Base-by-base conservation (phyloP, 2,329 filamentous ascomycete genomes). In the Neopestalotiopsis rosae region DNA sequence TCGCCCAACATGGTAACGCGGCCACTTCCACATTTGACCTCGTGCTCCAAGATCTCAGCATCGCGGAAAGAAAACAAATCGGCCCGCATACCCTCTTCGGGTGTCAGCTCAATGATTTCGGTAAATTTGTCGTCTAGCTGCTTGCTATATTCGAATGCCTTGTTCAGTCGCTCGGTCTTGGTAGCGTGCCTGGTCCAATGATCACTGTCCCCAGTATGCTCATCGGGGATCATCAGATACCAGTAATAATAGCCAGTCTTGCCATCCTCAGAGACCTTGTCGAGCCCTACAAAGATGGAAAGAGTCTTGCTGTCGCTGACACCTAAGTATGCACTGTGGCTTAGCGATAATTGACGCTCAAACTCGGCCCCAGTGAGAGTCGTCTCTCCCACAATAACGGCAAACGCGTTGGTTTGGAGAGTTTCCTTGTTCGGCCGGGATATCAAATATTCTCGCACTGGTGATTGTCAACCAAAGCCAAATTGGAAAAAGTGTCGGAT, bases 1-100 rank as follows among this genome's bases (percentile, higher is more conserved):
- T 86, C 84, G 0, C 84, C 84, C 14, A 85, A 75, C 2, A 86
- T 65, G 1, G 81, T 75, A 2, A 81, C 79, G 59, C 79, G 77
- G 4, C 80, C 76, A 38, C 76, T 74, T 0, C 77, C 76, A 38
- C 76, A 74, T 0, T 77, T 75, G 9, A 81, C n/a, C 42, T 65
- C 62, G 24, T 52, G 38, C 34, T 45, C 40, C n/a, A 5, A 6
- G 24, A 65, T 65, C 38, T 52, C 62, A 40, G 62, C 62, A 40
- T 65, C 62, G n/a, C 62, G 62, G 62, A 65, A 65, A 12, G 62
- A 65, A 32, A 65, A 65, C n/a, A 40, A 17, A 49, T 52, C 62
- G n/a, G 62, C 28, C 20, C 62, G 38, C 9, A 65, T 49, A 14
- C 62, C 62, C 62, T 65, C 62, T 34, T 13, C 42, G 24, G 62